Evolutionary conservation across 2,329 filamentous ascomycete genomes (phyloP).

Genomic region (Penicillium corylophilum): DNA sequence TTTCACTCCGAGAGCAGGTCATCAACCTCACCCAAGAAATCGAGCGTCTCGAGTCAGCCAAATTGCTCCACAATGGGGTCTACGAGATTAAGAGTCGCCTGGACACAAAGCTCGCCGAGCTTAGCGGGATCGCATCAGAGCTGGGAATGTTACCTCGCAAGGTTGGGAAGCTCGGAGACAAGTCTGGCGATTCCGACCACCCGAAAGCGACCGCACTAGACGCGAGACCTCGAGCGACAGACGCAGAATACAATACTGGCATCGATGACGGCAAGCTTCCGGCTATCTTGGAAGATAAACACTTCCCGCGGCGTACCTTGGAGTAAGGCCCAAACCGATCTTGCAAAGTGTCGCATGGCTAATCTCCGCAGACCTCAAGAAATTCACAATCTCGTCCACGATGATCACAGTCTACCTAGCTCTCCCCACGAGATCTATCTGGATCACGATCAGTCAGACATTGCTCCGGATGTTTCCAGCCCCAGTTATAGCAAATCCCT

Average conservation of each 20-base stretch:
- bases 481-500: slow-evolving; percentile 7
- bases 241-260: slow-evolving; percentile 15
- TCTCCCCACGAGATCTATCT: slow-evolving; percentile 23
- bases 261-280: slow-evolving; percentile 49
- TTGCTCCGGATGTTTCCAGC: slow-evolving; percentile 31
- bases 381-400: slow-evolving; percentile 30
- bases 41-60: slow-evolving; percentile 47
- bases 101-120: slow-evolving; percentile 56
- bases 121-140: slow-evolving; percentile 55
- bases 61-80: slow-evolving; percentile 49
- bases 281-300: slow-evolving; percentile 60
- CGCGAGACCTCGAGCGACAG: slow-evolving; percentile 14
- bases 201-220: slow-evolving; percentile 12
- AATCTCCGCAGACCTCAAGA: slow-evolving; percentile 34
- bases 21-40: slow-evolving; percentile 57
- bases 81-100: slow-evolving; percentile 55
- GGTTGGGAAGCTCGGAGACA: slow-evolving; percentile 22
- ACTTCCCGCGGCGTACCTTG: slow-evolving; percentile 56
- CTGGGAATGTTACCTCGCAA: slow-evolving; percentile 48
- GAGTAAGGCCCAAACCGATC: slow-evolving; percentile 36
- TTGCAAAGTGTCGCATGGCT: not conserved
- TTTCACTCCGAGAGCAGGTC: slow-evolving; percentile 59
- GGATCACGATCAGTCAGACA: slow-evolving; percentile 17
- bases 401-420: slow-evolving; percentile 23
- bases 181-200: slow-evolving; percentile 12